These are phyloP conservation scores for Aspergillus pseudoglaucus DNA, from an alignment of 2,329 filamentous ascomycete genomes.

Conservation along the genomic window DNA sequence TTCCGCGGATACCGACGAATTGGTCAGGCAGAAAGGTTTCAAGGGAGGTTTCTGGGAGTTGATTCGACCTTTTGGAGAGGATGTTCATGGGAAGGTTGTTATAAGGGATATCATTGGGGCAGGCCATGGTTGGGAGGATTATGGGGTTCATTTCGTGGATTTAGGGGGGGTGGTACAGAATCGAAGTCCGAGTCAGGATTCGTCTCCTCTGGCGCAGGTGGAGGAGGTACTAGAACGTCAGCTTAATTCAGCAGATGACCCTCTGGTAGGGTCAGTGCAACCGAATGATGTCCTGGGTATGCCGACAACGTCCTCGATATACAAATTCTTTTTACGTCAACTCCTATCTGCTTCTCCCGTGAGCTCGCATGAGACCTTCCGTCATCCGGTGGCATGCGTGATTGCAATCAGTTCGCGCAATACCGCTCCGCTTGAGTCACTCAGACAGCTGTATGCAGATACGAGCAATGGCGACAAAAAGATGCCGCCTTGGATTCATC, in stretches of 20 bases:
- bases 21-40: conserved; percentile 80
- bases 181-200: conserved; percentile 28
- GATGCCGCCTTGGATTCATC: conserved; percentile 78
- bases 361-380: conserved; percentile 83
- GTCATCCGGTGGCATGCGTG: conserved; percentile 87
- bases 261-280: conserved; percentile 20
- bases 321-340: conserved; percentile 75
- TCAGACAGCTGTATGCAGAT: conserved; percentile 75
- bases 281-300: conserved; percentile 24
- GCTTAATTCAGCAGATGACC: conserved; percentile 66
- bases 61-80: conserved; percentile 84
- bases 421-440: conserved; percentile 73
- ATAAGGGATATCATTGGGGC: conserved; percentile 84
- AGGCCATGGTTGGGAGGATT: conserved; percentile 80
- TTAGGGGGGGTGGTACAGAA: conserved; percentile 44
- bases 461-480: conserved; percentile 70
- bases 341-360: conserved; percentile 73
- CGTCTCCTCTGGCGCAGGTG: conserved; percentile 50
- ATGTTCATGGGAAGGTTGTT: conserved; percentile 76
- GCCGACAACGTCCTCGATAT: conserved; percentile 64
- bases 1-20: conserved; percentile 76
- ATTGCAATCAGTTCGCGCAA: conserved; percentile 93
- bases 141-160: conserved; percentile 75
- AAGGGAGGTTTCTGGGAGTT: conserved; percentile 74
- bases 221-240: conserved; percentile 77